Base-by-base conservation (phyloP, 805 yeast species). In the Babjeviella inositovora region DNA sequence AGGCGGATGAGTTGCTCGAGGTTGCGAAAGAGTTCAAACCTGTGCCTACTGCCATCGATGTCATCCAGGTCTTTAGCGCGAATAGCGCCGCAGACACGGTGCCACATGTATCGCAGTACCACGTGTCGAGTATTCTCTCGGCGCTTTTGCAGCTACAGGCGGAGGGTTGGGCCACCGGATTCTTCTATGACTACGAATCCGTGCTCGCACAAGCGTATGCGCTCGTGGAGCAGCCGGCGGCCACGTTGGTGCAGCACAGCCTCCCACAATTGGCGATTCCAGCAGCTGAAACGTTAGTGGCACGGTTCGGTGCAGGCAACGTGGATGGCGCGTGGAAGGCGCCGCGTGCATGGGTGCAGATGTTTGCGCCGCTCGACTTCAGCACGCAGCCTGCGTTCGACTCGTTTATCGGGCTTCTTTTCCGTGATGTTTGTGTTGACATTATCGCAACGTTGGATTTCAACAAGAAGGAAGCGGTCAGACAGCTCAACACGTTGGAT, bases 381-480 rank as follows among this genome's bases (percentile, higher is more conserved):
- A 74, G 69, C 25, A 80, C 95, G 1, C 69, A 70, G 4, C 79
- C 85, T 1, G 48, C 61, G 4, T 46, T 54, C 4, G 53, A 50
- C 1, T 39, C 68, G 2, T 63, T 65, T 28, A 58, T 57, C 12
- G 70, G 75, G 1, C 50, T 80, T 26, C 41, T 87, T 13, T 56
- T 84, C 33, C 67, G 80, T 31, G 97, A 90, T 40, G 52, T 80
- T 16, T 57, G 73, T 17, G 62, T 64, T 23, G 96, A 87, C 45
- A 50, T 79, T 15, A 64, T 85, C 25, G 70, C 75, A 29, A 70
- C 75, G 34, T 52, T 87, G 53, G 93, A 85, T 33, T 90, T 81
- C 57, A 90, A 90, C 50, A 73, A 93, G 39, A 69, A 67, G 21
- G 90, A 80, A 32, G 92, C 81, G 7, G 72, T 93, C 0, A 70